Evolutionary conservation across 495 filamentous ascomycete species (phyloP), one percentile per base, ranked within the genome.

Genomic region (Neurospora sp.): DNA sequence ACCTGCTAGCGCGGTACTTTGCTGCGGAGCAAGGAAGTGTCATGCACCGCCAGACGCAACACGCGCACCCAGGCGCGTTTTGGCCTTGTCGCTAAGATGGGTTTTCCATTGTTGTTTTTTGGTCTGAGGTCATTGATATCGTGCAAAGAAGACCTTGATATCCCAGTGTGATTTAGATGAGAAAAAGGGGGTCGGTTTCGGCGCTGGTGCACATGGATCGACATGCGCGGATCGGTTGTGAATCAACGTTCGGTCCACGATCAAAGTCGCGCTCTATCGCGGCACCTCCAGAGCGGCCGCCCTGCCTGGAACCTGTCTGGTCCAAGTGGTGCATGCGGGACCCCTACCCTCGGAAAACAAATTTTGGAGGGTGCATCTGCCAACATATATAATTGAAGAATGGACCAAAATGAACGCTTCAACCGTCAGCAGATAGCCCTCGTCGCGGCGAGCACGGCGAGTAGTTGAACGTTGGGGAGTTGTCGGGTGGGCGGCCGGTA

Each of bases 311-410:
- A 71, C 38, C 39, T 73, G 41, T 66, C 48, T 66, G 37, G 71
- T 69, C 54, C 27, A 62, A 62, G 54, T 70, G 70, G 74, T 70
- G 69, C 59, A 48, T 46, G 75, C 75, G 76, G 73, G 80, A 78
- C 76, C 80, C 80, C 79, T 80, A 81, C 79, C 76, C 78, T 62
- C 37, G 70, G 71, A 76, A 77, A 77, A 42, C 54, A 73, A 78
- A 77, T 62, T 75, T 75, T 76, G 74, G n/a, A 16, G 37, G 20
- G 46, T 3, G 11, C 37, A 74, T 39, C 74, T 5, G 0, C 0
- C 46, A 39, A 38, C 69, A 72, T 76, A 79, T 73, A 82, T 73
- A 77, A 78, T 75, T 73, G 70, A 75, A 77, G 74, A 72, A 46
- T 31, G 8, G 44, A 8, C 75, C 40, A 39, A 77, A 77, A 41